phyloP scores from a whole-genome alignment of 2,329 filamentous ascomycete genomes.

The Penicillium sp. region DNA sequence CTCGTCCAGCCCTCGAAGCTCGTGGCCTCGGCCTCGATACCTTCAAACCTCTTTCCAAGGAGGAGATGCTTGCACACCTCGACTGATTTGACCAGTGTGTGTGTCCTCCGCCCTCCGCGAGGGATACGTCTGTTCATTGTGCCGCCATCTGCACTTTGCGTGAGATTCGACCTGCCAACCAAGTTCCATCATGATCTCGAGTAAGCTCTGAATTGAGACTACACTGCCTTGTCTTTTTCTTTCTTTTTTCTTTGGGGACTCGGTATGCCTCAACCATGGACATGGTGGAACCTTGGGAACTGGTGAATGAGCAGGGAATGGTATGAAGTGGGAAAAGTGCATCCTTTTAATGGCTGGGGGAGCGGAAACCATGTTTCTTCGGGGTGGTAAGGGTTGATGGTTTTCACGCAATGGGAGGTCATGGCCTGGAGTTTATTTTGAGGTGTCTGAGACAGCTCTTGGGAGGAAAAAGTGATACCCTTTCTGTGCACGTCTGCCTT shows the following conservation, averaged over 20 bases:
- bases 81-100: conserved; percentile 64
- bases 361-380: conserved; percentile 26
- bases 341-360: conserved; percentile 28
- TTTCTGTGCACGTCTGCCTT: conserved; percentile 43
- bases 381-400: conserved; percentile 30
- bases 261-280: conserved; percentile 5
- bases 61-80: conserved; percentile 96
- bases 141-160: conserved; percentile 35
- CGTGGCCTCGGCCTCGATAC: conserved; percentile 90
- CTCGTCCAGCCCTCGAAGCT: conserved; percentile 69
- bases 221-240: conserved; percentile 28
- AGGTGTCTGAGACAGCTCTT: conserved; percentile 43
- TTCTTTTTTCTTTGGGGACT: conserved; percentile 7
- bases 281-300: background rate
- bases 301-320: conserved; percentile 9
- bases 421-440: conserved; percentile 39
- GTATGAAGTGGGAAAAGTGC: conserved; percentile 9
- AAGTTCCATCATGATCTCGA: conserved; percentile 18
- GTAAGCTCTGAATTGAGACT: conserved; percentile 33
- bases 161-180: conserved; percentile 21
- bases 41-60: conserved; percentile 84
- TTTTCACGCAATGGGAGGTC: conserved; percentile 34
- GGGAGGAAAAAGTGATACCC: conserved; percentile 47
- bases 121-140: conserved; percentile 38
- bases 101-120: conserved; percentile 38